Conservation (phyloP, 192 early-diverging fungal species). For the Chytriomyces sp. region DNA sequence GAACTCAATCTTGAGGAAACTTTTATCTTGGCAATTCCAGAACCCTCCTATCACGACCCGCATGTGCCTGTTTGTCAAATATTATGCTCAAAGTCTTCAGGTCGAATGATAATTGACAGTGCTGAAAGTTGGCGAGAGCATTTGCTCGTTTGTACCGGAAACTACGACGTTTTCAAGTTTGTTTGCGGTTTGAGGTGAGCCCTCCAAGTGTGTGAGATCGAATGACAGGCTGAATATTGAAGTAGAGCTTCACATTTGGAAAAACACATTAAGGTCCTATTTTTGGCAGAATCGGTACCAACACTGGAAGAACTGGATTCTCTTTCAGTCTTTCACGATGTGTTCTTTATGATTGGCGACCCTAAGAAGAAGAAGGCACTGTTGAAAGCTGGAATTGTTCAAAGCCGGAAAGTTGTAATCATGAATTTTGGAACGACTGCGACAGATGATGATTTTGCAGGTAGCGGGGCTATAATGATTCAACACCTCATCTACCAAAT, state of each 20-base stretch:
- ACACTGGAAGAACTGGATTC: constrained; percentile 35
- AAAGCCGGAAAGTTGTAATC: constrained; percentile 31
- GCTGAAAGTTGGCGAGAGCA: constrained; percentile 24
- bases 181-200: constrained; percentile 46
- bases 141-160: constrained; percentile 42
- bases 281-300: constrained; percentile 35
- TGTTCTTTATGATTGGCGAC: constrained; percentile 47
- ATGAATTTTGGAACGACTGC: constrained; percentile 15
- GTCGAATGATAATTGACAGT: background rate
- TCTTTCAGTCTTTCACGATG: constrained; percentile 38
- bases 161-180: constrained; percentile 46
- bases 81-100: background rate
- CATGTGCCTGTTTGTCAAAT: constrained; percentile 15
- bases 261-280: constrained; percentile 38
- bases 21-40: too few species aligned
- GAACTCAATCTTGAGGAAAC: too few species aligned
- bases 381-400: constrained; percentile 32
- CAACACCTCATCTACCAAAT: constrained; percentile 62
- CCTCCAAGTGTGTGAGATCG: constrained; percentile 6
- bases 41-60: constrained; percentile 20
- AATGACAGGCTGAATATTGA: background rate
- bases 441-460: constrained; percentile 19
- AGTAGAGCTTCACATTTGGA: constrained; percentile 24
- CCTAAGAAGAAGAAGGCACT: constrained; percentile 35
- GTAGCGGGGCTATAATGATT: constrained; percentile 50